Conservation (phyloP, 2,329 filamentous ascomycete genomes). For the Aspergillus amoenus region DNA sequence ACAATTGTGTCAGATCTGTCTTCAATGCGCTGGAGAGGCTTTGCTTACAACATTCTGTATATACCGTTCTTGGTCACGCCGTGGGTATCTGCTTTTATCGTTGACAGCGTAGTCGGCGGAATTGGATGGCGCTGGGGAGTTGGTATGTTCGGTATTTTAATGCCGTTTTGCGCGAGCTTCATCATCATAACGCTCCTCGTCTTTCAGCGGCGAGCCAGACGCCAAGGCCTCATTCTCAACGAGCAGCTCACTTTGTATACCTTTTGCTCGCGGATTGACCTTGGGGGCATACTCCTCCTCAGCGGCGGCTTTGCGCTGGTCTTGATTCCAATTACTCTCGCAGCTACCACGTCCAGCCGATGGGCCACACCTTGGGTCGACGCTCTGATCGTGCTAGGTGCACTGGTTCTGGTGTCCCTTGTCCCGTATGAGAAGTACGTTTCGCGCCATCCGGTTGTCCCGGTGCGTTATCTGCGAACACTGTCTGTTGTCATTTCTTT, state of each 20-base stretch:
- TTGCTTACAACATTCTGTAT: conserved; percentile 40
- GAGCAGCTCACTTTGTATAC: conserved; percentile 25
- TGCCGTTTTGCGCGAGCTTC: conserved; percentile 38
- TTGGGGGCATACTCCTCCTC: conserved; percentile 48
- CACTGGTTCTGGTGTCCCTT: conserved; percentile 42
- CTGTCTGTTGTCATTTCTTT: conserved; percentile 44
- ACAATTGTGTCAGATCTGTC: conserved; percentile 46
- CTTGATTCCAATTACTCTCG: conserved; percentile 50
- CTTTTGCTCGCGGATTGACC: conserved; percentile 37
- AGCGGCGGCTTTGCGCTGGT: conserved; percentile 50
- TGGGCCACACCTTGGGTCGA: conserved; percentile 50
- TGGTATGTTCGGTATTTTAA: conserved; percentile 45
- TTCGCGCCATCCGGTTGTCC: conserved; percentile 48
- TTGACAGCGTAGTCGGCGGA: conserved; percentile 38
- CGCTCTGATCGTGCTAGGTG: conserved; percentile 47
- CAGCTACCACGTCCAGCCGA: conserved; percentile 39
- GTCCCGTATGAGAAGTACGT: conserved; percentile 50
- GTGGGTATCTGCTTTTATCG: conserved; percentile 43
- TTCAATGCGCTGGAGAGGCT: conserved; percentile 40
- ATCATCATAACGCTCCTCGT: conserved; percentile 40
- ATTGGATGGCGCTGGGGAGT: conserved; percentile 49
- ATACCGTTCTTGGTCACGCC: conserved; percentile 43
- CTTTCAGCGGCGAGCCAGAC: conserved; percentile 37
- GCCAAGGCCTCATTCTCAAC: conserved; percentile 26
- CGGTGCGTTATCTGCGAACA: conserved; percentile 47